Base-by-base conservation (phyloP, 345 rosid species). In the Hirschfeldia incana region DNA sequence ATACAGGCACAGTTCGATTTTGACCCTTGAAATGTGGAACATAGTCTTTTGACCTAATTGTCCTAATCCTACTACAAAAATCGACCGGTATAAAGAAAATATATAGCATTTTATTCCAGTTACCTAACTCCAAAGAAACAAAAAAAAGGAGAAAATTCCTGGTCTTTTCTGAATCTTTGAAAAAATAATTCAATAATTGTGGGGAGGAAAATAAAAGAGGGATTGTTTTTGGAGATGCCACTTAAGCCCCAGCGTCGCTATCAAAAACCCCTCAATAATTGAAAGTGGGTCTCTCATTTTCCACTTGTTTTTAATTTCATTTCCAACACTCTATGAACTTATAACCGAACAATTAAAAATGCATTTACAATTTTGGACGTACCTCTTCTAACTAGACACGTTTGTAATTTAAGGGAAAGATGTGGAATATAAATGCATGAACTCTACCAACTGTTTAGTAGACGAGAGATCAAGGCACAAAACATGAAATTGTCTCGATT, bases 211-310 rank as follows among this genome's bases (percentile, higher is more conserved):
- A 68, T 15, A 69, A 80, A 69, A 74, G 73, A 44, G 26, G 17
- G 59, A 3, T 80, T 70, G 76, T 62, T 69, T 79, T 74, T 69
- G 83, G 76, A 80, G 83, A 75, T 75, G 83, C 80, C 79, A 80
- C 76, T 80, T 74, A 75, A 80, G 83, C 79, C 39, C 6, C 6
- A 69, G 71, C 51, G 83, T 80, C 83, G 71, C 61, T 74, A 36
- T 80, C 83, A 28, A 64, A 51, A 76, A 69, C 70, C 34, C 59
- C 76, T 75, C 83, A 69, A 80, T 75, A 65, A 75, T 75, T 81
- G 57, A 55, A 59, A 73, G 78, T 77, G 81, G 75, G 78, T 76
- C 78, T 70, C 72, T 8, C 57, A 76, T 65, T 76, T 76, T 49
- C 81, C 72, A 74, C 39, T 76, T 51, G 46, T 67, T 27, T 67